Conservation (phyloP, 345 rosid species). For the Erucastrum elatum region DNA sequence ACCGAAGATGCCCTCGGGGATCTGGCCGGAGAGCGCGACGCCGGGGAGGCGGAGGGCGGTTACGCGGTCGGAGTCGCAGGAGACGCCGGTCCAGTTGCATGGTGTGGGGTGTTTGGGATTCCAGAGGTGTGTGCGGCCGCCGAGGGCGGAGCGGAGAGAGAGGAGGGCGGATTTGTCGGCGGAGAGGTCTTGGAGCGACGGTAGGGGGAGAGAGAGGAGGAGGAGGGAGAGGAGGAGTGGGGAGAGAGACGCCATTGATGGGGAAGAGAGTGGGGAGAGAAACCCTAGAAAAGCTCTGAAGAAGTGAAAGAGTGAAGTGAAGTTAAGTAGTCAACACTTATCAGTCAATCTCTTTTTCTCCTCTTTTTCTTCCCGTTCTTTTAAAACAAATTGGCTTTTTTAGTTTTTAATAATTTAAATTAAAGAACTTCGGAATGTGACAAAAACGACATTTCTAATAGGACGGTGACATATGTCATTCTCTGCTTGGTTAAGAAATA, state of each 20-base stretch:
- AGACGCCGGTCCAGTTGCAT: constrained; percentile 84
- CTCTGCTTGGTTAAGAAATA: constrained; percentile 11
- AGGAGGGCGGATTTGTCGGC: constrained; percentile 82
- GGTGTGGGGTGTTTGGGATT: constrained; percentile 49
- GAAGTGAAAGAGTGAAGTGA: constrained; percentile 9
- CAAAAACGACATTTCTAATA: constrained; percentile 34
- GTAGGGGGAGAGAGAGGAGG: constrained; percentile 34
- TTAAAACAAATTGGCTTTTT: not conserved
- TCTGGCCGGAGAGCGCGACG: constrained; percentile 63
- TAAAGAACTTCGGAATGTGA: constrained; percentile 7
- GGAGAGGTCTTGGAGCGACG: constrained; percentile 59
- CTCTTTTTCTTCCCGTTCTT: not conserved
- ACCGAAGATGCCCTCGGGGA: constrained; percentile 68
- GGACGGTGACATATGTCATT: constrained; percentile 28
- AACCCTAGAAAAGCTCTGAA: constrained; percentile 32
- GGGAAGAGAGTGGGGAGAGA: constrained; percentile 4
- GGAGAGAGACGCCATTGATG: constrained; percentile 18
- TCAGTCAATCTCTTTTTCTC: constrained; percentile 6
- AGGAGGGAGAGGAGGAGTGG: constrained; percentile 20
- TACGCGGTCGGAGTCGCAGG: constrained; percentile 63
- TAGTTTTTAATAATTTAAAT: constrained; percentile 5
- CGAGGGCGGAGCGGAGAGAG: constrained; percentile 70
- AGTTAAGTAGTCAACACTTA: constrained; percentile 30
- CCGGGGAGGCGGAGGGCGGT: constrained; percentile 83
- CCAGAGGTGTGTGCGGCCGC: constrained; percentile 89